Conservation (phyloP, 192 early-diverging fungal genomes). For the Endogone sp. region DNA sequence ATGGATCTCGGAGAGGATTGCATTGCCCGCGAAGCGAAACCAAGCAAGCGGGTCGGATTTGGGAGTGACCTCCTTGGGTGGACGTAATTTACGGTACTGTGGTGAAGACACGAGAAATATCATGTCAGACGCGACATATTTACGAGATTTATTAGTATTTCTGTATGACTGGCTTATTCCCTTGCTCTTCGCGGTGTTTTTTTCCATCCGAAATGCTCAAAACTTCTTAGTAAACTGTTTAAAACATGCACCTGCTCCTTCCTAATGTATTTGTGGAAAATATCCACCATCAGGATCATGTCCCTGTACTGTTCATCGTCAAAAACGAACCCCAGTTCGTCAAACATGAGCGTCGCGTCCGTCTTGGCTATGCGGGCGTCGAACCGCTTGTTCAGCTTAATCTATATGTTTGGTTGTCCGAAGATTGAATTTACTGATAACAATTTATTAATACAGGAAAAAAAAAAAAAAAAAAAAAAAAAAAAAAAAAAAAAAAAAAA, state of each 20-base stretch:
- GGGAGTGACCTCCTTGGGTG: constrained; percentile 77
- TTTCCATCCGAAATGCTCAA: too few species aligned
- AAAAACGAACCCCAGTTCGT: constrained; percentile 87
- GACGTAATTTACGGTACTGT: constrained; percentile 82
- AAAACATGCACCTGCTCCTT: too few species aligned
- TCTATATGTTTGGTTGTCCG: too few species aligned
- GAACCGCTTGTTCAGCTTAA: constrained; percentile 70
- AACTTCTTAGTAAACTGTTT: too few species aligned
- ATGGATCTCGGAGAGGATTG: constrained; percentile 84
- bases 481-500: background rate
- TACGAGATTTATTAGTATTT: background rate
- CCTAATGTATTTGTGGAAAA: constrained; percentile 79
- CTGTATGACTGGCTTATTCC: too few species aligned
- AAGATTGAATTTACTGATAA: too few species aligned
- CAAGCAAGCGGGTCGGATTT: constrained; percentile 80
- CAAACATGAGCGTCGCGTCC: constrained; percentile 74
- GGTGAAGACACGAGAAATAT: background rate
- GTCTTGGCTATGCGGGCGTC: constrained; percentile 51
- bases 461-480: background rate
- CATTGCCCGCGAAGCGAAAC: constrained; percentile 73
- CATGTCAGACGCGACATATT: too few species aligned
- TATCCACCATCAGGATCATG: constrained; percentile 69
- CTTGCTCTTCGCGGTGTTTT: too few species aligned
- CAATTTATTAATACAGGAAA: too few species aligned
- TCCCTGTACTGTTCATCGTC: constrained; percentile 89